These are phyloP conservation scores for Boletus tomentosulus DNA, from an alignment of 768 basidiomycete species.

Conservation along the genomic window DNA sequence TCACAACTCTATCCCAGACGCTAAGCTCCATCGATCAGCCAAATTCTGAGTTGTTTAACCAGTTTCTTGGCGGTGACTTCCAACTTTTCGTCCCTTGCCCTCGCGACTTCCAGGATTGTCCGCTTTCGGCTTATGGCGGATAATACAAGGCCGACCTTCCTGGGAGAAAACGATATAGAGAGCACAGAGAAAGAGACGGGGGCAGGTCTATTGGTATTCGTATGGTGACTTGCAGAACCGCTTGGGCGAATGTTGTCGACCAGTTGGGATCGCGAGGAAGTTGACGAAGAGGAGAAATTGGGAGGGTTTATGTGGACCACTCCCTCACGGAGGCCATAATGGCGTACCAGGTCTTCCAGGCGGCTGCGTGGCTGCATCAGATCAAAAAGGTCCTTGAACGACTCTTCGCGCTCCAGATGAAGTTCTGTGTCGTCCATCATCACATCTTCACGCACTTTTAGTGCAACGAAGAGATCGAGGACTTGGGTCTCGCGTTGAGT, in stretches of 20 bases:
- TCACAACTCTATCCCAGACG: not conserved
- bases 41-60: slow-evolving; percentile 43
- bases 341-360: slow-evolving; percentile 67
- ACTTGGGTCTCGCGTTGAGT: slow-evolving; percentile 70
- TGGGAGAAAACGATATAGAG: slow-evolving; percentile 39
- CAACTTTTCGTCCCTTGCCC: slow-evolving; percentile 51
- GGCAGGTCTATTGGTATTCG: not conserved
- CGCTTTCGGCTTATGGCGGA: slow-evolving; percentile 36
- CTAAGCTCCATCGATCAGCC: slow-evolving; percentile 31
- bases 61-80: slow-evolving; percentile 53
- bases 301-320: slow-evolving; percentile 22
- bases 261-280: not conserved
- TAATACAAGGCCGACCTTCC: slow-evolving; percentile 36
- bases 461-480: slow-evolving; percentile 74
- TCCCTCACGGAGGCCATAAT: slow-evolving; percentile 39
- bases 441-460: slow-evolving; percentile 78
- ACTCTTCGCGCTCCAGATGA: slow-evolving; percentile 71
- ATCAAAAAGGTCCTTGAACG: slow-evolving; percentile 77
- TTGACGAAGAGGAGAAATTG: slow-evolving; percentile 1
- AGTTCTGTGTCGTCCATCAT: slow-evolving; percentile 70
- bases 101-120: slow-evolving; percentile 51
- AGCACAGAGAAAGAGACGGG: slow-evolving; percentile 35
- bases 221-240: slow-evolving; percentile 1
- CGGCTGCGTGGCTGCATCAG: slow-evolving; percentile 69
- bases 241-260: slow-evolving; percentile 1